These are phyloP conservation scores for Aspergillus bombycis DNA, from an alignment of 2,329 filamentous ascomycete genomes.

Conservation along the genomic window DNA sequence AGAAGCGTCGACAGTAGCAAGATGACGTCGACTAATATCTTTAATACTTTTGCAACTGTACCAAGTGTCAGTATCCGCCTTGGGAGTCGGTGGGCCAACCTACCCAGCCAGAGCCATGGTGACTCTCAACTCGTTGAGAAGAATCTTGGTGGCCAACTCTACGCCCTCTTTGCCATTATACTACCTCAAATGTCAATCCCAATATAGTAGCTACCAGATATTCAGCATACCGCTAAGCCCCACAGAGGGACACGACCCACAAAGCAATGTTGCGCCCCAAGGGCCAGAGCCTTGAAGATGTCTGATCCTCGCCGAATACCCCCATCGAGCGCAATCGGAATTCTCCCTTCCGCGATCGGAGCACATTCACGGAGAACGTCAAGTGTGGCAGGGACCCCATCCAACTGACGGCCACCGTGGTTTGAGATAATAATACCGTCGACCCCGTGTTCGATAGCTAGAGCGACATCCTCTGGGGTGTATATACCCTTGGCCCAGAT, in stretches of 20 bases:
- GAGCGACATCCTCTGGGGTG: conserved; percentile 31
- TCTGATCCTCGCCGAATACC: conserved; percentile 32
- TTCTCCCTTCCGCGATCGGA: conserved; percentile 27
- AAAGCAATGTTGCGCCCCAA: conserved; percentile 29
- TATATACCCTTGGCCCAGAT: conserved; percentile 7
- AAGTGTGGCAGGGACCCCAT: conserved; percentile 35
- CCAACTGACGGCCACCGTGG: conserved; percentile 31
- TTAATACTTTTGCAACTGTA: not conserved
- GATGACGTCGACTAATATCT: not conserved
- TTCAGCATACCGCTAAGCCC: conserved; percentile 30
- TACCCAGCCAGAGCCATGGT: conserved; percentile 29
- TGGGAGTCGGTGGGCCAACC: not conserved
- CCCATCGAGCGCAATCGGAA: conserved; percentile 31
- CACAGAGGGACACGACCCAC: conserved; percentile 31
- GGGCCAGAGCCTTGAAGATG: conserved; percentile 34
- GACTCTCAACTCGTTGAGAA: conserved; percentile 25
- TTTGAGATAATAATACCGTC: conserved; percentile 37
- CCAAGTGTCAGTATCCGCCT: not conserved
- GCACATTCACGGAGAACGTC: conserved; percentile 31
- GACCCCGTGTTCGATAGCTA: conserved; percentile 33
- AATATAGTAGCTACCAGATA: not conserved
- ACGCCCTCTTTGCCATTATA: conserved; percentile 30
- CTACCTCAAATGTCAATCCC: not conserved
- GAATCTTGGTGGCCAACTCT: conserved; percentile 28
- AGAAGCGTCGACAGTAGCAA: not conserved